Evolutionary conservation across 2,329 filamentous ascomycete genomes (phyloP), one percentile per base, ranked within the genome.

Genomic region (Cladosporium sp.): DNA sequence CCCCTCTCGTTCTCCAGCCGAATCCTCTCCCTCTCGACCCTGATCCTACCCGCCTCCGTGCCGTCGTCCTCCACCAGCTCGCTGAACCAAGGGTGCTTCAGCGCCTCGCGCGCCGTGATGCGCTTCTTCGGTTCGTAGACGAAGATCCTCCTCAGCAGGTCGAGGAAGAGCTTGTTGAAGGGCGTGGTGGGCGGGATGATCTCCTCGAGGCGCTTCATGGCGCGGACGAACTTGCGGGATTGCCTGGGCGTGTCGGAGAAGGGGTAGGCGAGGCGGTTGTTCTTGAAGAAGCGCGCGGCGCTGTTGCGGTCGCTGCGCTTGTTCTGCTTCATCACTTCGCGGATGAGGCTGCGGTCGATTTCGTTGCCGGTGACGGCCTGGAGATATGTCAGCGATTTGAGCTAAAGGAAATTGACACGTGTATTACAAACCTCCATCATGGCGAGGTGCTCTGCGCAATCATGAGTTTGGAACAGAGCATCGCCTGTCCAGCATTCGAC

Each of bases 401-500:
- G 13, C 10, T 14, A n/a, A 9, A 9, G 2, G 7, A 16, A 16
- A 38, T 9, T 38, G 35, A 9, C 8, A 6, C 9, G 14, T 19
- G 32, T 31, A 7, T 18, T 33, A 59, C 60, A 46, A 18, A 63
- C 74, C 66, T 85, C 82, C 82, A 85, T 85, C 82, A 85, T 85
- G 35, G 81, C 82, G 43, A 85, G 74, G 65, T 85, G 82, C 64
- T 85, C 82, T 32, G 83, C 74, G 57, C 84, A 85, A 66, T 85
- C 82, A 63, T 85, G 82, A 0, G 82, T 85, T 64, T 85, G 82
- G 70, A 85, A 85, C 2, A 85, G 71, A 41, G 82, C 82, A 66
- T 85, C 82, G 9, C 82, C 82, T 0, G 82, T 85, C 70, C 82
- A 85, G 65, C 85, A 85, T 58, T 85, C 82, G 32, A 85, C 82